Conservation (phyloP, 2,329 filamentous ascomycete species). For the Alternaria ventricosa region DNA sequence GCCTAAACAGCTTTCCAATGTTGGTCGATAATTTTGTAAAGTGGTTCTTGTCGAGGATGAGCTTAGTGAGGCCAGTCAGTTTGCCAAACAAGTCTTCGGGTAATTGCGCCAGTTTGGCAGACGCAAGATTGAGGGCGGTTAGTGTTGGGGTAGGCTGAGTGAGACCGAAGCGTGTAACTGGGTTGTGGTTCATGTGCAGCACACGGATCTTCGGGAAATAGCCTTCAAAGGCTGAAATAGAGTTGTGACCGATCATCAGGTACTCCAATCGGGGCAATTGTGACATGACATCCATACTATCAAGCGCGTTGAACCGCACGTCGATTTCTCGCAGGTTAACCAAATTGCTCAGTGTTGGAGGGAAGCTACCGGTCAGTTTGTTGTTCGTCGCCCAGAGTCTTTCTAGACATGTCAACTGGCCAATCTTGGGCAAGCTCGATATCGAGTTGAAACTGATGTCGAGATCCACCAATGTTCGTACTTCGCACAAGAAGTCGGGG, state of each 20-base stretch:
- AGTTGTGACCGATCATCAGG: conserved; percentile 89
- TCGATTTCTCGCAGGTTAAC: conserved; percentile 86
- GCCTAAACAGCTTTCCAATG: conserved; percentile 79
- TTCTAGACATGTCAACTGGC: conserved; percentile 79
- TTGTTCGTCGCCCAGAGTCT: conserved; percentile 97
- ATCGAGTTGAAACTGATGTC: conserved; percentile 98
- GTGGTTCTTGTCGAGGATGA: conserved; percentile 93
- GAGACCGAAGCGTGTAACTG: conserved; percentile 91
- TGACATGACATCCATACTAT: conserved; percentile 85
- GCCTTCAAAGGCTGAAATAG: conserved; percentile 86
- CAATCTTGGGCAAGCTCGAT: conserved; percentile 77
- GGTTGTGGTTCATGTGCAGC: conserved; percentile 91
- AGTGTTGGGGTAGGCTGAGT: conserved; percentile 77
- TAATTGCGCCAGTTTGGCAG: conserved; percentile 87
- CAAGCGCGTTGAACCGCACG: conserved; percentile 89
- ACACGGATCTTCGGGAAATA: conserved; percentile 85
- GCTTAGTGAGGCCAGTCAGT: conserved; percentile 83
- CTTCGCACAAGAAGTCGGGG: conserved; percentile 80
- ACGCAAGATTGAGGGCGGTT: conserved; percentile 86
- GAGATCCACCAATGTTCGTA: conserved; percentile 85
- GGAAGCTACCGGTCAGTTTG: conserved; percentile 76
- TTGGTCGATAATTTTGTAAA: conserved; percentile 88
- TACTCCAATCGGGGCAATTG: conserved; percentile 86
- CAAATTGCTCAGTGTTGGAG: conserved; percentile 74
- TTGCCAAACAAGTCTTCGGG: conserved; percentile 86